Base-by-base conservation (phyloP, 225 moss, liverwort and hornwort species). In the Bryum argenteum region DNA sequence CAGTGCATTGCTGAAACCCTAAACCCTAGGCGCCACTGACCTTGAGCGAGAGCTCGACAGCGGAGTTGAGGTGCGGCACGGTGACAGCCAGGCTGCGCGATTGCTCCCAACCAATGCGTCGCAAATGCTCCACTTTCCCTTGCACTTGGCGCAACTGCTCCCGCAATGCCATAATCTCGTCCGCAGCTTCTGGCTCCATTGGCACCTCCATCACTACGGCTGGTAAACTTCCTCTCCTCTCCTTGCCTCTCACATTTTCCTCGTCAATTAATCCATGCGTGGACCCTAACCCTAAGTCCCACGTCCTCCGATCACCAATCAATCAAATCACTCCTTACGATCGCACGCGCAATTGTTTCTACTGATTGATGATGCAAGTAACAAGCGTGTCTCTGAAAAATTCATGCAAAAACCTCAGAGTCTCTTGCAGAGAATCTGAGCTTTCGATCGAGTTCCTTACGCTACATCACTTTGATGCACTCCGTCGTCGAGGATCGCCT, bases 41-140 rank as follows among this genome's bases (percentile, higher is more conserved):
- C 87, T 79, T 82, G 10, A 88, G 82, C 47, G 97, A 92, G 2
- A 98, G 80, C 59, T 98, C 98, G 14, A 98, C 82, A 5, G 91
- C 82, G 26, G 81, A 44, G 41, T 86, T 85, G 28, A 98, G 92
- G 52, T 92, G 87, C 9, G 98, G 98, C 61, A 89, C 79, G 19
- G 87, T 48, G 41, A 69, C 74, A 63, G 84, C 71, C 20, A 98
- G 83, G 79, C 77, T 94, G 54, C 78, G 65, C 67, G 89, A 83
- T 22, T 89, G 81, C 43, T 94, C 91, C 76, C 78, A 78, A 10
- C 88, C 76, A 5, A 71, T 74, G 13, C 85, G 91, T 58, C 88
- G 89, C 67, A 81, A 64, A 48, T 79, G 83, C 59, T 81, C 83
- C 70, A 59, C 87, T 58, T 64, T 70, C 26, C 73, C 81, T 63